Base-by-base conservation (phyloP, 106 monocot genomes). In the Dactylorhiza incarnata region DNA sequence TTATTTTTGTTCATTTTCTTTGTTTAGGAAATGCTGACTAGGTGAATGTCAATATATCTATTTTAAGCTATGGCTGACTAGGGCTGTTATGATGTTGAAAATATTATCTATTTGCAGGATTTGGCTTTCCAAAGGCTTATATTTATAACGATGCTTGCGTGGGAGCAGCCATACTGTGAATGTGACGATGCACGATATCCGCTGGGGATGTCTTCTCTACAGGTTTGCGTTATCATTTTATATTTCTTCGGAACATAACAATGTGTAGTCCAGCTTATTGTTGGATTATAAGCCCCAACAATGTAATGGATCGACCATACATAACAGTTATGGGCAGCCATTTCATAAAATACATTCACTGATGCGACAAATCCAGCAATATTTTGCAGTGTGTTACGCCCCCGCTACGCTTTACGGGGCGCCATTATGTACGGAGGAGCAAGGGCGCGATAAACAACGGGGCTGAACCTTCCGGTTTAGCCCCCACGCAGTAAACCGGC, bases 61-160 rank as follows among this genome's bases (percentile, higher is more conserved):
- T 58, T 5, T 20, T 7, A 58, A 20, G n/a, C 9, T 55, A 55
- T 55, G 55, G 55, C 55, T 55, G n/a, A 17, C 16, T 55, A 16
- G n/a, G n/a, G 8, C n/a, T 6, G 58, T 58, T 20, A 58, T 58
- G 22, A 58, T 58, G 22, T 20, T 19, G 58, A 58, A 58, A 58
- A 58, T 58, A 58, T 3, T 20, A 54, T 58, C 9, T 47, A 12
- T 79, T 52, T 84, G 6, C 86, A 99, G 97, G 97, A 99, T 26
- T 75, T 83, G 85, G 89, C 94, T 75, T 99, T 99, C 80, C 97
- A 91, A 83, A 91, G 86, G 83, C 89, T 99, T 78, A 80, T 99
- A 75, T 99, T 99, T 77, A 78, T 99, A 73, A 94, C 97, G 17
- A 99, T 99, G 97, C 89, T 99, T 80, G 97, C 91, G 59, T 99